A percentile compares a stretch with the other conserved stretches of the same genome.
Conservation (phyloP, 2,329 filamentous ascomycete species). For the Colletotrichum sidae region DNA sequence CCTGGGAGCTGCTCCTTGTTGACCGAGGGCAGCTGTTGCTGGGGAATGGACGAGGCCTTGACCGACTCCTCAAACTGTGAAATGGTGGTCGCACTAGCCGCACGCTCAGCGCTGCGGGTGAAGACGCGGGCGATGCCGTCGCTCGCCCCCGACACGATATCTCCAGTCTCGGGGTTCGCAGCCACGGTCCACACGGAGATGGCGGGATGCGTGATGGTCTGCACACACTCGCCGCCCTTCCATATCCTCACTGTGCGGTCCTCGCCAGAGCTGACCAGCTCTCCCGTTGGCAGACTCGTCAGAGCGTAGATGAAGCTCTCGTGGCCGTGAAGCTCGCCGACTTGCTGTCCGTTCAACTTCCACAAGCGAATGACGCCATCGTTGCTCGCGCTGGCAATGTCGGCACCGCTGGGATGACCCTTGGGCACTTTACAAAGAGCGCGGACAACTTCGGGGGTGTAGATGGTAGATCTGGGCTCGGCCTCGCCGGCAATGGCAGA, state of each 20-base stretch:
- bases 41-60: slow-evolving; percentile 85
- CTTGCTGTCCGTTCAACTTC: slow-evolving; percentile 81
- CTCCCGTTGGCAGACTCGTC: slow-evolving; percentile 80
- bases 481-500: slow-evolving; percentile 66
- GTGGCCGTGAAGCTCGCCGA: slow-evolving; percentile 86
- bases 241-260: slow-evolving; percentile 94
- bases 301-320: slow-evolving; percentile 96
- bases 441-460: slow-evolving; percentile 85
- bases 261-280: slow-evolving; percentile 91
- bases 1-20: slow-evolving; percentile 94
- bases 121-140: slow-evolving; percentile 90
- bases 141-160: slow-evolving; percentile 94
- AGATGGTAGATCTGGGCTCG: slow-evolving; percentile 64
- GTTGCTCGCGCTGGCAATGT: slow-evolving; percentile 96
- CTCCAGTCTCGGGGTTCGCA: slow-evolving; percentile 83
- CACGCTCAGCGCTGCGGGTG: slow-evolving; percentile 75
- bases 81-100: slow-evolving; percentile 76
- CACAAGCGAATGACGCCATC: slow-evolving; percentile 90
- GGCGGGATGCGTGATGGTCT: slow-evolving; percentile 96
- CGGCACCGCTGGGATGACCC: slow-evolving; percentile 82
- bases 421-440: slow-evolving; percentile 86
- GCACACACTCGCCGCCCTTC: slow-evolving; percentile 84
- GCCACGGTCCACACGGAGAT: slow-evolving; percentile 96
- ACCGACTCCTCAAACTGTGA: slow-evolving; percentile 85
- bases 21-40: slow-evolving; percentile 84